Evolutionary conservation across 2,329 filamentous ascomycete genomes (phyloP).

Genomic region (Arachnomyces sp.): DNA sequence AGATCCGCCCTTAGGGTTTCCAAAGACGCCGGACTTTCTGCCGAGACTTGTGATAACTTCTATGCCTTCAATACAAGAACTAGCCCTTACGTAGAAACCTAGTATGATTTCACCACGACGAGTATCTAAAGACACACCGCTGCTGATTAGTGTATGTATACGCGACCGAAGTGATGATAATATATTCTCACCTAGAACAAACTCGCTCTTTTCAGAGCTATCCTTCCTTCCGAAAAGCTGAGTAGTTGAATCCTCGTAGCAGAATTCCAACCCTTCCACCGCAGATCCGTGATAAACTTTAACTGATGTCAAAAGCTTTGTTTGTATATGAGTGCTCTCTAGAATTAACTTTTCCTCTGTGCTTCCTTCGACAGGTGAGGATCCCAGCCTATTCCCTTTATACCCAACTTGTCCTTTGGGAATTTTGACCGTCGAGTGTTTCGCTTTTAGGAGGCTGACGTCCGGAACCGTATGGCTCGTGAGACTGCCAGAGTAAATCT

Average conservation of each 20-base stretch:
- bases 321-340: constrained; percentile 58
- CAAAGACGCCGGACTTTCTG: constrained; percentile 77
- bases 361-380: constrained; percentile 61
- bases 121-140: constrained; percentile 51
- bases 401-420: constrained; percentile 68
- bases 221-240: constrained; percentile 81
- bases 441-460: constrained; percentile 61
- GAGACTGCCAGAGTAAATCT: constrained; percentile 68
- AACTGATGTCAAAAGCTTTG: constrained; percentile 66
- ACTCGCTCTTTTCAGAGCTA: constrained; percentile 59
- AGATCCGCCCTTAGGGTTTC: constrained; percentile 70
- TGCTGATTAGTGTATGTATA: constrained; percentile 1
- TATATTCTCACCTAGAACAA: constrained; percentile 61
- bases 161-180: neutral
- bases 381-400: constrained; percentile 65
- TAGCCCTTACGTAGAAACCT: constrained; percentile 76
- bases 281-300: constrained; percentile 69
- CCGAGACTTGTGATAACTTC: constrained; percentile 85
- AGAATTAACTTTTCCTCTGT: constrained; percentile 67
- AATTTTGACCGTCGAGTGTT: constrained; percentile 65
- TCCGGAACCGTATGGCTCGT: constrained; percentile 72
- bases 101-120: constrained; percentile 78
- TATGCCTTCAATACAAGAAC: constrained; percentile 77
- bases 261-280: constrained; percentile 82
- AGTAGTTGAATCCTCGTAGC: constrained; percentile 77